phyloP scores from a whole-genome alignment of 495 filamentous ascomycete genomes.

The Neurospora terricola region DNA sequence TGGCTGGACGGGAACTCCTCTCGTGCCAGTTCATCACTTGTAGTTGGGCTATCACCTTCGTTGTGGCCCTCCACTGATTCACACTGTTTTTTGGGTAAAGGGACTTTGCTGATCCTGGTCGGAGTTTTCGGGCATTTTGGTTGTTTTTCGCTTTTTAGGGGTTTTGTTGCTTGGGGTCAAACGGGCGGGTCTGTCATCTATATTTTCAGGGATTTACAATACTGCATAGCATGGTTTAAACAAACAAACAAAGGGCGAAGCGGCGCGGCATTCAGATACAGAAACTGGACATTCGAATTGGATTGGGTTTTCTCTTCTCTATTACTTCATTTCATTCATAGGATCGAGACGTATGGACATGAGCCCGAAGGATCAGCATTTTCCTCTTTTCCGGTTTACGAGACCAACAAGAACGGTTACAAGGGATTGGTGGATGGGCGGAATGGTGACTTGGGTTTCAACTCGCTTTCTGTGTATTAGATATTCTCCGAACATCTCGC shows the following conservation, averaged over 20 bases:
- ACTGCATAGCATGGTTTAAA: slow-evolving; percentile 28
- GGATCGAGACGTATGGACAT: slow-evolving; percentile 5
- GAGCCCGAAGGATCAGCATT: slow-evolving; percentile 20
- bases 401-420: neutral
- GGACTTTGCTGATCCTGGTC: slow-evolving; percentile 19
- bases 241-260: slow-evolving; percentile 12
- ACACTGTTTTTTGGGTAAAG: slow-evolving; percentile 9
- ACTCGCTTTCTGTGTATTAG: slow-evolving; percentile 49
- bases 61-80: slow-evolving; percentile 19
- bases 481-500: slow-evolving; percentile 21
- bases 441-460: slow-evolving; percentile 13
- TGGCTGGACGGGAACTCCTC: slow-evolving; percentile 47
- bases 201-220: slow-evolving; percentile 7
- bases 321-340: neutral
- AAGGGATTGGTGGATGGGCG: slow-evolving; percentile 4
- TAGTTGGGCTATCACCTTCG: slow-evolving; percentile 36
- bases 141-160: slow-evolving; percentile 11
- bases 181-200: slow-evolving; percentile 7
- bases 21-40: slow-evolving; percentile 37
- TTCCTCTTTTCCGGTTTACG: slow-evolving; percentile 5
- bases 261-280: slow-evolving; percentile 1
- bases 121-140: slow-evolving; percentile 11
- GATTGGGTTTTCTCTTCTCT: slow-evolving; percentile 13
- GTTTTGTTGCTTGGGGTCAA: slow-evolving; percentile 4
- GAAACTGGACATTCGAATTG: slow-evolving; percentile 22